Evolutionary conservation across 1,139 yeast genomes (phyloP).

Genomic region (Candida sanyaensis): DNA sequence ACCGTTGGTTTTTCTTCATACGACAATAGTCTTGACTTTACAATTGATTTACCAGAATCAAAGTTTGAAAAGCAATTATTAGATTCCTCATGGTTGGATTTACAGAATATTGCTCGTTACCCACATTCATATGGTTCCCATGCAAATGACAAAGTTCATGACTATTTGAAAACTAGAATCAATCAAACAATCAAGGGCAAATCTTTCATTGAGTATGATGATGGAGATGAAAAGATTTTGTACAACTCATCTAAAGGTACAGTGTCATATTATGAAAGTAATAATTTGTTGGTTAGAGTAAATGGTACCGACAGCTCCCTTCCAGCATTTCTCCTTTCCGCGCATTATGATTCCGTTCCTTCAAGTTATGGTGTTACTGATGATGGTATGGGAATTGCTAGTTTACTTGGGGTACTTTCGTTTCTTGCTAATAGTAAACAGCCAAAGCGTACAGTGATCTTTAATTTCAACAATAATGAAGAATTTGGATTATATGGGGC

Average conservation of each 20-base stretch:
- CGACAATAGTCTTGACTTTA: constrained; percentile 38
- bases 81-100: constrained; percentile 61
- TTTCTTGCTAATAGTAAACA: constrained; percentile 46
- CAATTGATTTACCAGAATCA: constrained; percentile 41
- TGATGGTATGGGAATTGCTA: constrained; percentile 91
- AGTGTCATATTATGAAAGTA: constrained; percentile 73
- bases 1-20: constrained; percentile 30
- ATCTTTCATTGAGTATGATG: constrained; percentile 50
- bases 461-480: constrained; percentile 88
- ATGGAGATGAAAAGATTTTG: constrained; percentile 30
- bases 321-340: constrained; percentile 74
- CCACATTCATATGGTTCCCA: constrained; percentile 80
- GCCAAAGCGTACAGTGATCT: constrained; percentile 71
- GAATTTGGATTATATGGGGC: constrained; percentile 92
- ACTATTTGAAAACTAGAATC: constrained; percentile 56
- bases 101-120: constrained; percentile 63
- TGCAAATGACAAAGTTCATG: constrained; percentile 76
- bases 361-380: constrained; percentile 88
- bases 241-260: constrained; percentile 33
- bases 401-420: constrained; percentile 70
- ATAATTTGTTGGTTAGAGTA: constrained; percentile 72
- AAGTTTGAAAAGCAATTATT: constrained; percentile 41
- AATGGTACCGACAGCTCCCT: constrained; percentile 59
- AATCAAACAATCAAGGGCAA: constrained; percentile 25
- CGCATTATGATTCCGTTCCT: constrained; percentile 91